phyloP scores from a whole-genome alignment of 805 yeast species.

The Cyberlindnera americana region DNA sequence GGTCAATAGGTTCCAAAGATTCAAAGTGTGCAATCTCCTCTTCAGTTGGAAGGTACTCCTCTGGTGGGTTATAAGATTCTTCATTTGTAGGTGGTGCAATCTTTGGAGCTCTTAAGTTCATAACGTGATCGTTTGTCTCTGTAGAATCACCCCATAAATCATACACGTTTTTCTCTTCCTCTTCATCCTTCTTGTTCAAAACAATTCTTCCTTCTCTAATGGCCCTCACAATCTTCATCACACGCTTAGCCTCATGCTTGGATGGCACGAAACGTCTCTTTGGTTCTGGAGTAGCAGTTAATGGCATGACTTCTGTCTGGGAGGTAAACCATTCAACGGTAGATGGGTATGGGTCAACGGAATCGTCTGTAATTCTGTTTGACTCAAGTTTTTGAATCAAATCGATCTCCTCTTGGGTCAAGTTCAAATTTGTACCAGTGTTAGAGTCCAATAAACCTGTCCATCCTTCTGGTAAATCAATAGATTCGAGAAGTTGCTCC shows the following conservation, averaged over 20 bases:
- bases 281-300: conserved; percentile 94
- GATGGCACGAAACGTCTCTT: conserved; percentile 96
- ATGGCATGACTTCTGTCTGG: conserved; percentile 81
- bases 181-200: conserved; percentile 59
- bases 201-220: conserved; percentile 94
- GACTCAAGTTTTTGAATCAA: conserved; percentile 80
- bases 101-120: conserved; percentile 94
- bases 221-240: conserved; percentile 95
- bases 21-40: conserved; percentile 77
- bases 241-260: conserved; percentile 91
- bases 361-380: conserved; percentile 79
- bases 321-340: conserved; percentile 94
- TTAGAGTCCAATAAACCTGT: conserved; percentile 90
- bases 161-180: conserved; percentile 49
- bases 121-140: conserved; percentile 67
- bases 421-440: conserved; percentile 81
- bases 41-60: conserved; percentile 77
- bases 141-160: conserved; percentile 85
- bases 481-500: conserved; percentile 82
- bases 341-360: conserved; percentile 86
- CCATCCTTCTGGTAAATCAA: conserved; percentile 98
- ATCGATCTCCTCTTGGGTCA: conserved; percentile 84
- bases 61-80: conserved; percentile 97
- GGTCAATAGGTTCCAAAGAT: conserved; percentile 65
- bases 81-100: conserved; percentile 94